phyloP scores from a whole-genome alignment of 768 basidiomycete genomes.

The Tricholoma sp. region DNA sequence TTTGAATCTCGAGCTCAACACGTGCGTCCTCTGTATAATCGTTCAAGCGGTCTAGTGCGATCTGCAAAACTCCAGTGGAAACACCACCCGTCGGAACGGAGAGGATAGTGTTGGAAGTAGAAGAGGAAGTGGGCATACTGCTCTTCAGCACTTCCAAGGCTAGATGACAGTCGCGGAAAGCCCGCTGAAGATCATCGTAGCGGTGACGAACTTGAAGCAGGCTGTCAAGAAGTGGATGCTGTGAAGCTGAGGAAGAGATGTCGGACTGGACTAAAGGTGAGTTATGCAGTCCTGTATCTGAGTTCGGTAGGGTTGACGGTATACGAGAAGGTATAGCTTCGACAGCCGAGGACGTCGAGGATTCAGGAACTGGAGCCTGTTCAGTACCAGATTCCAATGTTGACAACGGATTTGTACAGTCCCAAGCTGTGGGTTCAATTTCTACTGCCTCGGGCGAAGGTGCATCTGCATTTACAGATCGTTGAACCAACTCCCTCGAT shows the following conservation, averaged over 20 bases:
- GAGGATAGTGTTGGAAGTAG: slow-evolving; percentile 12
- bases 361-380: neutral
- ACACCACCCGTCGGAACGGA: slow-evolving; percentile 12
- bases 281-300: neutral
- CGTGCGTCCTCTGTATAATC: slow-evolving; percentile 77
- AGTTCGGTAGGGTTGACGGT: neutral
- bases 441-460: too few relatives aligned
- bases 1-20: slow-evolving; percentile 77
- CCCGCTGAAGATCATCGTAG: slow-evolving; percentile 39
- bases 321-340: neutral
- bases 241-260: slow-evolving; percentile 6
- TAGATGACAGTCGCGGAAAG: slow-evolving; percentile 66
- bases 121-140: slow-evolving; percentile 17
- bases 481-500: too few relatives aligned
- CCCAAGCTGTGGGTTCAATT: neutral
- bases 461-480: too few relatives aligned
- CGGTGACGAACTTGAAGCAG: slow-evolving; percentile 35
- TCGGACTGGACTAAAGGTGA: slow-evolving; percentile 1
- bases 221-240: slow-evolving; percentile 38
- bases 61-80: slow-evolving; percentile 34
- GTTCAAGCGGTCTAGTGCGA: slow-evolving; percentile 56
- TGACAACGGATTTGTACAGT: neutral
- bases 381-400: neutral
- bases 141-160: slow-evolving; percentile 56
- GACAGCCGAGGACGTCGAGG: neutral